phyloP scores from a whole-genome alignment of 768 basidiomycete genomes.

The Pleurotus djamor region DNA sequence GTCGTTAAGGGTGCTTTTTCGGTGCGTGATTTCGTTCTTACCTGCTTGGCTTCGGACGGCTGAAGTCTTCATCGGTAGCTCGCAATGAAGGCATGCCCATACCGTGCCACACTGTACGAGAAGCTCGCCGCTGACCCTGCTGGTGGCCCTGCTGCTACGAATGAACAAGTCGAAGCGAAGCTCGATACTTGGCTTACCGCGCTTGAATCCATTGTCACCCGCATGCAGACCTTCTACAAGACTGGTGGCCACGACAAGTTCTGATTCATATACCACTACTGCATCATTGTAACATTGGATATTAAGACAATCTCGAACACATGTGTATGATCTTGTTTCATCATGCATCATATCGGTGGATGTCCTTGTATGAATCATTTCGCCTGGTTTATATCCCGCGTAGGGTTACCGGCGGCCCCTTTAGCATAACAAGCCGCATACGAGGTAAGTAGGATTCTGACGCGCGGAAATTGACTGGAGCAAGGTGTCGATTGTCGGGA shows the following conservation, averaged over 20 bases:
- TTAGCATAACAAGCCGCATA: no score
- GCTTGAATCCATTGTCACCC: conserved; percentile 49
- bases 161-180: conserved; percentile 53
- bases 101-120: conserved; percentile 64
- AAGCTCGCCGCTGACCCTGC: conserved; percentile 61
- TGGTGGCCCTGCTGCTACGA: conserved; percentile 41
- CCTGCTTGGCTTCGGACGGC: no score
- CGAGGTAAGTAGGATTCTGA: no score
- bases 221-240: conserved; percentile 60
- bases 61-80: conserved; percentile 28
- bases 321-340: neutral
- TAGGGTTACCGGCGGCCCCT: no score
- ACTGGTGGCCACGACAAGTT: conserved; percentile 56
- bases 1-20: conserved; percentile 61
- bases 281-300: neutral
- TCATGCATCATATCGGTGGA: no score
- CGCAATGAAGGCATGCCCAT: conserved; percentile 66
- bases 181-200: conserved; percentile 69
- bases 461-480: no score
- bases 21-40: conserved; percentile 31
- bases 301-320: neutral
- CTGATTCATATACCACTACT: conserved; percentile 17
- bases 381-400: no score
- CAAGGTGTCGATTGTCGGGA: no score
- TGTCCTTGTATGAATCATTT: no score